Evolutionary conservation across 2,329 filamentous ascomycete genomes (phyloP), one percentile per base, ranked within the genome.

Genomic region (Aspergillus sp.): DNA sequence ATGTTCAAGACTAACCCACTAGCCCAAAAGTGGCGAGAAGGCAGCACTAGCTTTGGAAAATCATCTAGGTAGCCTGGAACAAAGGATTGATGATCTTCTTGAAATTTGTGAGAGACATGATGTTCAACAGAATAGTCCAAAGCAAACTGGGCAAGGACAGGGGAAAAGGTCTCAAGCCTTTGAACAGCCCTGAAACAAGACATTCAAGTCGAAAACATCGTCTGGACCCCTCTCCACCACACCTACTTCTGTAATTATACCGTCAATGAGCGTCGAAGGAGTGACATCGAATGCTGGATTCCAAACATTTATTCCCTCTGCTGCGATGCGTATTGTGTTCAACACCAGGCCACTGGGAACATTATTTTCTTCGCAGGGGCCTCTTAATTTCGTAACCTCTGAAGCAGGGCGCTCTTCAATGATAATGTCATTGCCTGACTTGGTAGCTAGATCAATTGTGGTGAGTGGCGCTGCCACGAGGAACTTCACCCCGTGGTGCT

Each of bases 261-360:
- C 90, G 66, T 98, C 93, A 52, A 98, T 96, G 42, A 96, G 72
- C 50, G 82, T 81, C 32, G 86, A 82, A 0, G 93, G 91, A 7
- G 93, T 98, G 30, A 98, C 88, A 61, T 98, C 93, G 62, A 98
- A 98, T 0, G 90, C 87, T 29, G 93, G 93, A 64, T 98, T 98
- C 90, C 93, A 98, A 7, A 97, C 90, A 33, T 79, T 74, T 49
- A 97, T 90, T 2, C 82, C 81, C 60, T 78, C 73, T 5, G 82
- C 80, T 29, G 91, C 91, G 40, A 88, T 91, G 34, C 86, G 88
- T 29, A 97, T 81, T 9, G 85, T 81, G 44, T 84, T 85, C 42
- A 69, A 51, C 13, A 51, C 45, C 26, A 62, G 29, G 9, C 44
- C 39, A 12, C 82, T 82, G 40, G 74, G 73, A 33, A 34, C 28